Evolutionary conservation across 305 asterid species (phyloP).

Genomic region (Fraxinus velutina): DNA sequence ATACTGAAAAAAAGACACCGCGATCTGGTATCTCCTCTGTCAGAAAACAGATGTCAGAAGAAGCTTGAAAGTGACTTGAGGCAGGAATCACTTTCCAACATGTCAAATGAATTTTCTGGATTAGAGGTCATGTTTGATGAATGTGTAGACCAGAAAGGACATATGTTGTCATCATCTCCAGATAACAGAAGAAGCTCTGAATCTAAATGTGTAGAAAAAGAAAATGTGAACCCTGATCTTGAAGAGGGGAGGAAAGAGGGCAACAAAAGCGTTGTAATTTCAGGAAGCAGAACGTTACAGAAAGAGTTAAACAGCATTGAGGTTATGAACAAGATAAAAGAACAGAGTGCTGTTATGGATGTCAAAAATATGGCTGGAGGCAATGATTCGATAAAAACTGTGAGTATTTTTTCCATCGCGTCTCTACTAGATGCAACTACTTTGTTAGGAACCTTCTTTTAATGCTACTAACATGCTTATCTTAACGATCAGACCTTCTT

Average conservation of each 20-base stretch:
- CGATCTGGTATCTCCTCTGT: conserved; percentile 85
- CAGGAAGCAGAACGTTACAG: conserved; percentile 33
- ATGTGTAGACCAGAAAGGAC: conserved; percentile 39
- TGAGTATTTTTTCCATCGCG: conserved; percentile 34
- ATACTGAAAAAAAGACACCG: conserved; percentile 91
- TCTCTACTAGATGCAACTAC: conserved; percentile 1
- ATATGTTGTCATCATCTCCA: conserved; percentile 31
- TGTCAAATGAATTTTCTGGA: conserved; percentile 52
- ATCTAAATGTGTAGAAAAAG: conserved; percentile 51
- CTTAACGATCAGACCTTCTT: background rate
- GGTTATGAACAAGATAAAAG: conserved; percentile 27
- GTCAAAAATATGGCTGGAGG: conserved; percentile 27
- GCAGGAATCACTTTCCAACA: conserved; percentile 47
- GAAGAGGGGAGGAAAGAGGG: conserved; percentile 31
- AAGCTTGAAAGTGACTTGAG: conserved; percentile 53
- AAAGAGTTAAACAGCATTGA: conserved; percentile 28
- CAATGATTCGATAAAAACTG: conserved; percentile 38
- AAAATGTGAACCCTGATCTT: conserved; percentile 44
- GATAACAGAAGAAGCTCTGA: conserved; percentile 29
- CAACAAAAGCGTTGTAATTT: conserved; percentile 27
- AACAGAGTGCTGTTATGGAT: conserved; percentile 30
- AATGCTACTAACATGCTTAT: background rate
- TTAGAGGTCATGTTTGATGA: conserved; percentile 71
- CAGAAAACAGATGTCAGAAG: conserved; percentile 79
- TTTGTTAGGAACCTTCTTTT: background rate